Evolutionary conservation across 2,329 filamentous ascomycete genomes (phyloP), one percentile per base, ranked within the genome.

Genomic region (Cladosporium oxysporum): DNA sequence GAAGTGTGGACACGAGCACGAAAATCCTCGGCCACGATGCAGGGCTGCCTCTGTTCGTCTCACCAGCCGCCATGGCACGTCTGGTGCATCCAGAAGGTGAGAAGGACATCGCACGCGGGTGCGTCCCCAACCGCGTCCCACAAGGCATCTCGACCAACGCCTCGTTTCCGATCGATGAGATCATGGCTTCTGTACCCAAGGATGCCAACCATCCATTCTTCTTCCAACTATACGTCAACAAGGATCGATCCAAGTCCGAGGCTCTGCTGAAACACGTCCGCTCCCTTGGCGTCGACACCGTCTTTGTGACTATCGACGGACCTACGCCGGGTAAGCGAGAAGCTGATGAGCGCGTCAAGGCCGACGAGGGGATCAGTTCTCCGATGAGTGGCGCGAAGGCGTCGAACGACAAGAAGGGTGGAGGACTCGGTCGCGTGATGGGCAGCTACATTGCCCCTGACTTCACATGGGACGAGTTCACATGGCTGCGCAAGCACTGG

Each of bases 201-300:
- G 64, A 68, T 23, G 75, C 76, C 1, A 71, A 73, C 10, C 72
- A 75, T 50, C 76, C 75, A 2, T 76, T 83, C 64, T 85, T 87
- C 78, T 87, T 88, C 73, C 87, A 89, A 73, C 79, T 90, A 10
- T 90, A 89, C 71, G 84, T 89, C 60, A 83, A 88, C 75, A 84
- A 83, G 68, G 79, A 87, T 66, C 80, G 85, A 0, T 65, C 73
- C 10, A 83, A 85, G 62, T 84, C 85, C 16, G 82, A 83, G 66
- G 76, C 77, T 1, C 74, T 88, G 1, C 74, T 89, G 2, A 74
- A 71, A 10, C 74, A 80, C 14, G 83, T 84, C 0, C 78, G 80
- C 5, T 71, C 75, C 28, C 74, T 80, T 0, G 83, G 84, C 0
- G 79, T 84, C 21, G 81, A 81, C 58, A 86, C 82, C 5, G 78